A percentile compares a stretch with the other conserved stretches of the same genome.
phyloP scores from a whole-genome alignment of 176 grass and related monocot species.

The Dactylis glomerata region DNA sequence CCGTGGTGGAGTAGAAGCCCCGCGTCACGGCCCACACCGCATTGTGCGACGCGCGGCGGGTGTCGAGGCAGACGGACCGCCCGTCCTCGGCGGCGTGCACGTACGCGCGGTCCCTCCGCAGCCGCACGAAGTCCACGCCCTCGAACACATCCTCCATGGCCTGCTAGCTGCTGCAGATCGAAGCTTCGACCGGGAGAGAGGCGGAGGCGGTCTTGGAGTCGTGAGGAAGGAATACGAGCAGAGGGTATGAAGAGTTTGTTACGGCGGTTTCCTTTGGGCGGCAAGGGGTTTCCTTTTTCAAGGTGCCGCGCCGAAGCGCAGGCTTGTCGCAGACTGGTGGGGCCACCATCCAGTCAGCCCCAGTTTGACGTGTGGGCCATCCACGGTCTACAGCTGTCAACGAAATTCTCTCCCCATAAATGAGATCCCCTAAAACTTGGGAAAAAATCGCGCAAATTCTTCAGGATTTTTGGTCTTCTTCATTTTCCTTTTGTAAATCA shows the following conservation, averaged over 20 bases:
- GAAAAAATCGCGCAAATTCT: too few species aligned
- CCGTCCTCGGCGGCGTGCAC: conserved; percentile 7
- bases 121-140: conserved; percentile 17
- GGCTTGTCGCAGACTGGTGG: neutral
- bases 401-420: too few species aligned
- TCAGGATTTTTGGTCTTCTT: too few species aligned
- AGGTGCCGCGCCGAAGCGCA: neutral
- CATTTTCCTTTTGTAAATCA: too few species aligned
- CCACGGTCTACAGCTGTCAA: neutral
- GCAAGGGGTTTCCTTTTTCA: neutral
- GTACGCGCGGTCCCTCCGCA: neutral
- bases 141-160: conserved; percentile 27
- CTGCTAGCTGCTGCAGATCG: neutral
- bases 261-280: neutral
- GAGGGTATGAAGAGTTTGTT: neutral
- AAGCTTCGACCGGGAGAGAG: neutral
- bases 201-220: neutral
- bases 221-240: neutral
- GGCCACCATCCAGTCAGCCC: too few species aligned
- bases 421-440: too few species aligned
- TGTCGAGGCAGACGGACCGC: neutral
- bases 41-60: neutral
- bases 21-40: neutral
- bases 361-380: neutral
- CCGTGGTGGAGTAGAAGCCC: neutral